These are phyloP conservation scores for Prorocentrum cordatum DNA, from an alignment of 169 alveolate genomes.

Conservation along the genomic window DNA sequence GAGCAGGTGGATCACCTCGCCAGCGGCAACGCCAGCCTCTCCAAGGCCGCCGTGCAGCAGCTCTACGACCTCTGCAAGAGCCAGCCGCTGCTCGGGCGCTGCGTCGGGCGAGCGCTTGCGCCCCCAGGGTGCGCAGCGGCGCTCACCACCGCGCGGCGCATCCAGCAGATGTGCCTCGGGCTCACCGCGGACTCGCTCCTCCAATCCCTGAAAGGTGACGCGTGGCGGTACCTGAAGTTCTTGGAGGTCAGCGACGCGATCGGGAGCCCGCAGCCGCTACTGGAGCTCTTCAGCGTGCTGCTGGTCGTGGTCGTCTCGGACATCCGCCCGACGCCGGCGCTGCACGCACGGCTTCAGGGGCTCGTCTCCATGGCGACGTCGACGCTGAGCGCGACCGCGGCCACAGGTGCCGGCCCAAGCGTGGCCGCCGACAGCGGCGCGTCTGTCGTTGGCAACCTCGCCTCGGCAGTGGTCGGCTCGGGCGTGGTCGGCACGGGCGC, in stretches of 20 bases:
- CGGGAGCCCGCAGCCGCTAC: constrained; percentile 39
- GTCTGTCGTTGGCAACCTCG: no score
- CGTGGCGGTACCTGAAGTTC: constrained; percentile 61
- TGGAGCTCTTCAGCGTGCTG: background rate
- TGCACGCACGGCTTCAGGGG: constrained; percentile 34
- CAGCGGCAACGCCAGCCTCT: background rate
- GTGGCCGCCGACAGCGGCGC: no score
- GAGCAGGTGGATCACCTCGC: constrained; percentile 42
- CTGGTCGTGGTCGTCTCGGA: constrained; percentile 26
- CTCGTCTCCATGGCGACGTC: constrained; percentile 45
- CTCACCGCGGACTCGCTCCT: constrained; percentile 13
- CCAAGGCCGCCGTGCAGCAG: constrained; percentile 53
- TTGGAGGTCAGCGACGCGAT: constrained; percentile 38
- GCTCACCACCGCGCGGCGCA: constrained; percentile 42
- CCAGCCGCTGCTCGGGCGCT: constrained; percentile 59
- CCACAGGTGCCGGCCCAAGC: no score
- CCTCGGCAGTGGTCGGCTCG: no score
- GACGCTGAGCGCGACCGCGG: background rate
- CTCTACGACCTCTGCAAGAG: constrained; percentile 59
- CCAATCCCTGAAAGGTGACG: constrained; percentile 49
- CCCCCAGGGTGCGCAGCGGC: constrained; percentile 61
- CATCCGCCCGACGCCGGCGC: constrained; percentile 65
- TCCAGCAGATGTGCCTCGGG: constrained; percentile 35
- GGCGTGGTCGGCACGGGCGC: no score
- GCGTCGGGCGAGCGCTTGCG: constrained; percentile 25